Evolutionary conservation across 2,329 filamentous ascomycete genomes (phyloP).

Genomic region (Dactylellina parvicollis): DNA sequence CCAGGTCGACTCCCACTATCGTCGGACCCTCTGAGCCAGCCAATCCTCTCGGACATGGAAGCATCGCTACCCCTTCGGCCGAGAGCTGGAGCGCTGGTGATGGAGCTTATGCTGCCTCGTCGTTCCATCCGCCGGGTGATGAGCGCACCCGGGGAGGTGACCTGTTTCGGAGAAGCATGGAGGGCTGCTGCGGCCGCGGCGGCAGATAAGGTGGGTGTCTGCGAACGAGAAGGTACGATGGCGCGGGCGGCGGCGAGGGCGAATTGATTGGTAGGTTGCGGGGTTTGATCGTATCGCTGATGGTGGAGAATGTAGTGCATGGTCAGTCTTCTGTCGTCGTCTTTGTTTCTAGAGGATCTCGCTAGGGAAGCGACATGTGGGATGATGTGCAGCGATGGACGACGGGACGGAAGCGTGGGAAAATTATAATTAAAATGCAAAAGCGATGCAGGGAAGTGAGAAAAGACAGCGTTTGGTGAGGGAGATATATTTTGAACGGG

Average conservation of each 20-base stretch:
- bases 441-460: background rate
- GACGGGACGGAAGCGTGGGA: slow-evolving; percentile 1
- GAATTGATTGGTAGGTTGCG: slow-evolving; percentile 49
- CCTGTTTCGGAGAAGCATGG: slow-evolving; percentile 51
- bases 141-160: slow-evolving; percentile 47
- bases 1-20: slow-evolving; percentile 19
- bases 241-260: slow-evolving; percentile 52
- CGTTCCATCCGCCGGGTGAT: slow-evolving; percentile 52
- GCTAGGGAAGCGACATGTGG: slow-evolving; percentile 6
- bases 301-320: slow-evolving; percentile 42
- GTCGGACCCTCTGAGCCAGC: slow-evolving; percentile 35
- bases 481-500: background rate
- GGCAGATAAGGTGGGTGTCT: slow-evolving; percentile 48
- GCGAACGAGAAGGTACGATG: slow-evolving; percentile 28
- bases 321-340: slow-evolving; percentile 15
- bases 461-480: background rate
- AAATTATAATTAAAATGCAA: slow-evolving; percentile 1
- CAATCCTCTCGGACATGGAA: slow-evolving; percentile 49
- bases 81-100: slow-evolving; percentile 33
- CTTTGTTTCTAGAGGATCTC: too few relatives aligned
- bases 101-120: slow-evolving; percentile 35
- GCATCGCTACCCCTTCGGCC: slow-evolving; percentile 41
- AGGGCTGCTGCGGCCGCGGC: slow-evolving; percentile 48
- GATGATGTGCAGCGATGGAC: slow-evolving; percentile 8
- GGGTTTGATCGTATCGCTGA: slow-evolving; percentile 23